These are phyloP conservation scores for Geranium rotundifolium DNA, from an alignment of 345 rosid genomes.

Conservation along the genomic window DNA sequence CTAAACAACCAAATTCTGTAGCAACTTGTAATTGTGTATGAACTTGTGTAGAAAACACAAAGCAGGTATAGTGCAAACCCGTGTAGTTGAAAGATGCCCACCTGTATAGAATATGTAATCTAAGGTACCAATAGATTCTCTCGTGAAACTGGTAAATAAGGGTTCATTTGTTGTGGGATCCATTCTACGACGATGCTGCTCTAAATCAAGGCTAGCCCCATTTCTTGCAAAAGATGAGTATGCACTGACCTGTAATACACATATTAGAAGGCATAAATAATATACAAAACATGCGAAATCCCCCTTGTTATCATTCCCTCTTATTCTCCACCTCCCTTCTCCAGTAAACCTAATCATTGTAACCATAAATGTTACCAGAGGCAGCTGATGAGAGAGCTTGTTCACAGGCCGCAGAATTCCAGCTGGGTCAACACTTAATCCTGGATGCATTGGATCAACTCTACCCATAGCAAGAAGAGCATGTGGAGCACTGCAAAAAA, in stretches of 20 bases:
- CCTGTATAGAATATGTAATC: constrained; percentile 98
- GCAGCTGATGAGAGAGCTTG: constrained; percentile 88
- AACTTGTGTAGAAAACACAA: neutral
- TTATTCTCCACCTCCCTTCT: neutral
- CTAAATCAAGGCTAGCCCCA: constrained; percentile 45
- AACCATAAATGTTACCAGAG: constrained; percentile 43
- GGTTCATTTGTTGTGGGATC: constrained; percentile 87
- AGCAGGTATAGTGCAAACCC: no score
- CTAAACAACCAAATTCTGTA: neutral
- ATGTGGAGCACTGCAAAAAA: constrained; percentile 76
- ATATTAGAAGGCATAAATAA: constrained; percentile 9
- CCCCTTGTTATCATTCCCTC: no score
- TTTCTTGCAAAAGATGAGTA: constrained; percentile 79
- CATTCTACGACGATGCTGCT: constrained; percentile 80
- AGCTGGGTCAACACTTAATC: constrained; percentile 71
- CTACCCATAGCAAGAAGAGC: constrained; percentile 93
- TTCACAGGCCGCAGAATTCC: constrained; percentile 70
- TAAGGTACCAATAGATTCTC: constrained; percentile 81
- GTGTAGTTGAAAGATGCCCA: constrained; percentile 9
- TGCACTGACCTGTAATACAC: constrained; percentile 68
- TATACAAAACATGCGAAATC: neutral
- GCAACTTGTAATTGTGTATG: no score
- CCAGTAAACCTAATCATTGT: neutral
- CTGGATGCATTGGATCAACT: constrained; percentile 74
- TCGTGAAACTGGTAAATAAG: constrained; percentile 84